Base-by-base conservation (phyloP, 2,329 filamentous ascomycete species). In the Macrophomina pseudophaseolina region DNA sequence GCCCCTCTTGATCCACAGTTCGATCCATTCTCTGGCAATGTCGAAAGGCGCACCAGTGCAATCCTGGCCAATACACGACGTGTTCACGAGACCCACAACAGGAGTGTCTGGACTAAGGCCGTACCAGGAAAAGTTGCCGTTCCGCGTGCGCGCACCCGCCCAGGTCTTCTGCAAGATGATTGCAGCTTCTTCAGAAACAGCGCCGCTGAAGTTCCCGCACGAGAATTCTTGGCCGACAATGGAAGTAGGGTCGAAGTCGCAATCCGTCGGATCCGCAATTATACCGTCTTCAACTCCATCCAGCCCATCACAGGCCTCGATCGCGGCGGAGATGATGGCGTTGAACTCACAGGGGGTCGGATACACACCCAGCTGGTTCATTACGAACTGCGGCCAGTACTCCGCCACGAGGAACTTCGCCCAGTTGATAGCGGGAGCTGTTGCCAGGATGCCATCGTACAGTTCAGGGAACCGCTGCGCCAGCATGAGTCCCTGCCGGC, bases 371-470 rank as follows among this genome's bases (percentile, higher is more conserved):
- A 67, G 60, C n/a, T 73, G 70, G 33, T 71, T 69, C 75, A 79
- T 78, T 18, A 74, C 64, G 30, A 72, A 63, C 51, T 76, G 73
- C 16, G 75, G 70, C 70, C 72, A 79, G 18, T 62, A 71, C 16
- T 72, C 71, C 1, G 73, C 70, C 2, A 62, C 51, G 23, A 70
- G 69, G 68, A 75, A 33, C n/a, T 69, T 62, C 14, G 67, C 64
- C 60, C 74, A 79, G 62, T 80, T 77, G 54, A 80, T 74, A 1
- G 79, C 79, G 12, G 80, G 80, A 1, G 79, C 75, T 5, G 68
- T 67, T 4, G 80, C 79, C 4, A 80, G 65, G 60, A 82, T 81
- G 23, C 80, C 79, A 67, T 82, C 75, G 65, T 76, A 81, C 3
- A 72, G 70, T 2, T 72, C 62, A 6, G 79, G 79, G 66, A 76